Conservation (phyloP, 495 filamentous ascomycete species). For the Chaetomidium leptoderma region DNA sequence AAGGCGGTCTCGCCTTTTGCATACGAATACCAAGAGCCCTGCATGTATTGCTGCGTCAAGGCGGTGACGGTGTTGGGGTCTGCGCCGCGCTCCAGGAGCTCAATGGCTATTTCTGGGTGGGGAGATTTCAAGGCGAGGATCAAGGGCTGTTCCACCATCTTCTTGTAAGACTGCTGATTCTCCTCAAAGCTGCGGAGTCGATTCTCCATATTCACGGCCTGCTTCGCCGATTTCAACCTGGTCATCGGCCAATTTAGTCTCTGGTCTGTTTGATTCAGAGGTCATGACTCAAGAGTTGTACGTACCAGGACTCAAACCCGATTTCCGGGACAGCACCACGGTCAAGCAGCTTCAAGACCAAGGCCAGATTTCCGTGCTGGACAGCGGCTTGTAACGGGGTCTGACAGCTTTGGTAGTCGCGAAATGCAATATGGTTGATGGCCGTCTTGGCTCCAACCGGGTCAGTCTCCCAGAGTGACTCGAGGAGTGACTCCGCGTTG, state of each 20-base stretch:
- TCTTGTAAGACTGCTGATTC: constrained; percentile 40
- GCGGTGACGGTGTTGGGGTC: constrained; percentile 51
- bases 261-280: not conserved
- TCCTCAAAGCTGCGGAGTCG: constrained; percentile 35
- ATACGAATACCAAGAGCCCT: constrained; percentile 16
- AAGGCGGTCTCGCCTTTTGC: constrained; percentile 46
- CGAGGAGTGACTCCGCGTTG: constrained; percentile 49
- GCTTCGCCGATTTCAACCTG: constrained; percentile 39
- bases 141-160: constrained; percentile 53
- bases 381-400: constrained; percentile 38
- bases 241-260: not conserved
- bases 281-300: not conserved
- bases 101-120: constrained; percentile 48
- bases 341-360: constrained; percentile 42
- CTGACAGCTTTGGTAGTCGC: constrained; percentile 28
- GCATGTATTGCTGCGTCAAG: constrained; percentile 31
- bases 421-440: constrained; percentile 55
- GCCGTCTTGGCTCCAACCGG: constrained; percentile 55
- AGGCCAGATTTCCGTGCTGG: constrained; percentile 26
- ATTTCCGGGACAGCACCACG: constrained; percentile 38
- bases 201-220: constrained; percentile 19
- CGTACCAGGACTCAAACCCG: constrained; percentile 42
- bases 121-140: constrained; percentile 51
- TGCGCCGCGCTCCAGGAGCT: constrained; percentile 56
- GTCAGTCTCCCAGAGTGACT: constrained; percentile 57